Evolutionary conservation across 148 eudicot species (phyloP), one percentile per base, ranked within the genome.

Genomic region (Bassia scoparia): DNA sequence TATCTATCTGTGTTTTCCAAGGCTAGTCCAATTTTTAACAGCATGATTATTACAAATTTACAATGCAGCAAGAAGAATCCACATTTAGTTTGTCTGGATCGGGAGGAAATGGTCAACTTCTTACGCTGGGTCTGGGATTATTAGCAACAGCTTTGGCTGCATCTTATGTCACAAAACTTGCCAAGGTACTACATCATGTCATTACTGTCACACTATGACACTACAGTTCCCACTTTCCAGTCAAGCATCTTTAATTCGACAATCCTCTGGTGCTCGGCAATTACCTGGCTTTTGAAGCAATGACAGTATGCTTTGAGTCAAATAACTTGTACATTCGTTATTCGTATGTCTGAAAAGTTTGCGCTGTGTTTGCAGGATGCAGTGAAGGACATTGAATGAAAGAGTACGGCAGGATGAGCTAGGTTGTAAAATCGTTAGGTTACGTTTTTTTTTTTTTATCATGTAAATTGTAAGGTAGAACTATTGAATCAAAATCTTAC

Each of bases 41-140:
- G 10, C 30, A 5, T 44, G 44, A 2, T 48, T 74, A 26, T 35
- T 12, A 50, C 30, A n/a, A n/a, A n/a, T n/a, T 53, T 68, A n/a
- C n/a, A n/a, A n/a, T 74, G 69, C 88, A 91, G 98, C 98, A 94
- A 85, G 98, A 94, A 80, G 98, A 91, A 79, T 84, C 97, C 62
- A 87, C 64, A 16, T 27, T 73, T 34, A 89, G 89, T 74, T 78
- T 89, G 41, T 70, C 85, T 2, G 95, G 90, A 55, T n/a, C 26
- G 5, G 60, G 49, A 56, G 89, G 97, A 53, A 86, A 79, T 65
- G 87, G 87, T 44, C 96, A 94, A 84, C 85, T 91, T 27, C 70
- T 88, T 54, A 91, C 98, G 23, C 89, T 94, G n/a, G 98, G 97
- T 31, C 59, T 89, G 69, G 98, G 98, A 69, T 78, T 94, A 55